Base-by-base conservation (phyloP, 805 yeast genomes). In the Nakazawaea populi region DNA sequence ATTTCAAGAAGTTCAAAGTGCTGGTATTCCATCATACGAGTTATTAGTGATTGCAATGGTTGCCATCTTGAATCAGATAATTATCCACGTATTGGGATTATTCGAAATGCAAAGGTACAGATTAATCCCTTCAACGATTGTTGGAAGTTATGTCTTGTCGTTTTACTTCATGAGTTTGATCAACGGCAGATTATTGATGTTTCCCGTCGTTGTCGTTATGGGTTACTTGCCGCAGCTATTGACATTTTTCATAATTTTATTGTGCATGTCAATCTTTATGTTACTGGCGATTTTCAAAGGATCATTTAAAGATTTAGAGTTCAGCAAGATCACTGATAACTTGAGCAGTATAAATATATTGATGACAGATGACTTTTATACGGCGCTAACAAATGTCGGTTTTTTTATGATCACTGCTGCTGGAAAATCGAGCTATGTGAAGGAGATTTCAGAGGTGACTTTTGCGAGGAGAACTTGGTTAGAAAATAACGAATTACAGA, bases 171-270 rank as follows among this genome's bases (percentile, higher is more conserved):
- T 66, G 31, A 66, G 75, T 1, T 57, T 79, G 2, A 55, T 65
- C 32, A 58, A 63, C 6, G 80, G 82, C 4, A 60, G 69, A 6
- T 55, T 80, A 1, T 60, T 69, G 9, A 65, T 68, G 42, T 73
- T 85, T 57, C 92, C 90, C 12, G 62, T 73, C 6, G 73, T 78
- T 4, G 76, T 83, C 30, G 64, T 79, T 11, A 61, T 81, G 52
- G 85, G 89, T 1, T 80, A 82, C 55, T 63, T 80, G 11, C 95
- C 96, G 1, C 91, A 87, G 58, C 62, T 86, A 18, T 62, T 82
- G 38, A 77, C 83, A 0, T 55, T 81, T 4, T 52, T 60, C 4
- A 73, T 85, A 14, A 77, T 82, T 5, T 11, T 67, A 0, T 58
- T 83, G 12, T 85, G 94, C 52, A 58, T 74, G 0, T 44, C 63